A percentile compares a stretch with the other conserved stretches of the same genome.
phyloP scores from a whole-genome alignment of 2,329 filamentous ascomycete species.

The Pseudocercospora macadamiae region DNA sequence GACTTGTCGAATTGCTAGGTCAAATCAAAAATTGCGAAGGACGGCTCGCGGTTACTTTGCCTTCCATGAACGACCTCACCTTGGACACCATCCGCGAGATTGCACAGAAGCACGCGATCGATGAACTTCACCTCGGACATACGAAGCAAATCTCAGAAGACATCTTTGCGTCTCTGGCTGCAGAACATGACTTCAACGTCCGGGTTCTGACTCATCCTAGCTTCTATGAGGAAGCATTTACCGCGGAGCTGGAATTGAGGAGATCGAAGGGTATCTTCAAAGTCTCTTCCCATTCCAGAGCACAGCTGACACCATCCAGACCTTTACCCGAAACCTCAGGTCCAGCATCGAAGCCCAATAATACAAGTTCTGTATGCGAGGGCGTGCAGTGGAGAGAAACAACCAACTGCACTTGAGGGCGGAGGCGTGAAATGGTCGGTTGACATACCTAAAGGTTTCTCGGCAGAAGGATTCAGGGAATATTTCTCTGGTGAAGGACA shows the following conservation, averaged over 20 bases:
- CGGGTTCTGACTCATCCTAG: background rate
- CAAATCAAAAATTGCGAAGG: background rate
- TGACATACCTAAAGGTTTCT: background rate
- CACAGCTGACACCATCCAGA: background rate
- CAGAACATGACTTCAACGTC: too few relatives aligned
- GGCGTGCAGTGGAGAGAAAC: background rate
- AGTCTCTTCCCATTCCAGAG: background rate
- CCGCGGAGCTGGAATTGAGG: background rate
- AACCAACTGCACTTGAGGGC: background rate
- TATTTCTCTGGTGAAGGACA: background rate
- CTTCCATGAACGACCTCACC: background rate
- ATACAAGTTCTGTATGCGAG: background rate
- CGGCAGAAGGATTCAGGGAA: background rate
- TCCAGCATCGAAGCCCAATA: background rate
- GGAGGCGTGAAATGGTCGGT: background rate
- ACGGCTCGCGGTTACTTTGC: constrained; percentile 3
- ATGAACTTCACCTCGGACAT: background rate
- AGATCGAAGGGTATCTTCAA: background rate
- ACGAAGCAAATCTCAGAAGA: background rate
- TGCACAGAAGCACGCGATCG: background rate
- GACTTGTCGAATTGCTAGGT: background rate
- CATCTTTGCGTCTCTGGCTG: too few relatives aligned
- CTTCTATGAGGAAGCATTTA: background rate
- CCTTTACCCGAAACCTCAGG: background rate
- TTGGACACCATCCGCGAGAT: background rate